Percentiles rank a stretch among this genome's conserved stretches.
Conservation (phyloP, 1,284 basidiomycete species). For the Stereum hirsutum region DNA sequence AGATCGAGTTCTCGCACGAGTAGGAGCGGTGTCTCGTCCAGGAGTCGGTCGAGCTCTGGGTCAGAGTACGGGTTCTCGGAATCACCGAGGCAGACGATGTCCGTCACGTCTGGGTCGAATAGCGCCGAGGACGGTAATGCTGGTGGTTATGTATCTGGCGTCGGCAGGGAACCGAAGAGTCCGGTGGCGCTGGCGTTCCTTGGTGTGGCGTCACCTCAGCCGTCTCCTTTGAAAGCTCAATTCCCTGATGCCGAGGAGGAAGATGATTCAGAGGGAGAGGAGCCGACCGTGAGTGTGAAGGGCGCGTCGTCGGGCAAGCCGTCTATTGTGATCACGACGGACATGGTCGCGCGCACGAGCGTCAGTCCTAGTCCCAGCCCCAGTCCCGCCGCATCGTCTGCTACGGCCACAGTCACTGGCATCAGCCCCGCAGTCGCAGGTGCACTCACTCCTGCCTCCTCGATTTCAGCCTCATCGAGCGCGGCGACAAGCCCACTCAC, state of each 20-base stretch:
- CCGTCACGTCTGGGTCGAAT: slow-evolving; percentile 10
- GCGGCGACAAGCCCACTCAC: slow-evolving; percentile 12
- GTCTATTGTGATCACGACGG: slow-evolving; percentile 9
- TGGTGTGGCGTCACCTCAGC: slow-evolving; percentile 6
- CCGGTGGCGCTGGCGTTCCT: slow-evolving; percentile 5
- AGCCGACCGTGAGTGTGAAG: slow-evolving; percentile 12
- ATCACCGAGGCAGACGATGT: slow-evolving; percentile 7
- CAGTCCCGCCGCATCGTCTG: not conserved
- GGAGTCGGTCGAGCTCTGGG: not conserved
- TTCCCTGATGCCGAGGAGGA: slow-evolving; percentile 9
- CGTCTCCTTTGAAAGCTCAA: slow-evolving; percentile 9
- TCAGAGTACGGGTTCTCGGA: slow-evolving; percentile 5
- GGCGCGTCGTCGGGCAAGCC: slow-evolving; percentile 1
- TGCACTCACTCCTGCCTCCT: not conserved
- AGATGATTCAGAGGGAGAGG: slow-evolving; percentile 24
- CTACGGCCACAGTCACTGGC: not conserved
- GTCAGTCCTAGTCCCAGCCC: not conserved
- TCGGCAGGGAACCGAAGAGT: too few species aligned
- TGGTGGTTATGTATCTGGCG: too few species aligned
- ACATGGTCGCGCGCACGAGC: not conserved
- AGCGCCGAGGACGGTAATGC: slow-evolving; percentile 9
- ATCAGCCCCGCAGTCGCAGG: not conserved
- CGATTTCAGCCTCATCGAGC: slow-evolving; percentile 10
- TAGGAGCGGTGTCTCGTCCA: too few species aligned
- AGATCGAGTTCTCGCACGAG: too few species aligned